These are phyloP conservation scores for Lactarius trivialis DNA, from an alignment of 768 basidiomycete species.

Conservation along the genomic window DNA sequence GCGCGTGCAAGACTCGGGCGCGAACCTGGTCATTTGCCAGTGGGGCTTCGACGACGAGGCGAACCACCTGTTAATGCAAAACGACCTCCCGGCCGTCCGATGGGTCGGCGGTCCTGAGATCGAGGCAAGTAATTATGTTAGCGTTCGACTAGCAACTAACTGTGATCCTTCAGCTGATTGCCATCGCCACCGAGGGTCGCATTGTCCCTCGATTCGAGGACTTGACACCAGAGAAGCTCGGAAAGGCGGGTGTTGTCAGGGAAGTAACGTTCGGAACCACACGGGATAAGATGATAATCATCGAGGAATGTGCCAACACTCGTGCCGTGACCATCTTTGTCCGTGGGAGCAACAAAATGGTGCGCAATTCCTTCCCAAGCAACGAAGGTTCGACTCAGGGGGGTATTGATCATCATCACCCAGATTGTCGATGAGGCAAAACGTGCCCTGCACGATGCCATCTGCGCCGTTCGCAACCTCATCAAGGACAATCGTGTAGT, in stretches of 20 bases:
- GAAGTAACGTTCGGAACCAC: conserved; percentile 97
- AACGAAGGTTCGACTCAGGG: not conserved
- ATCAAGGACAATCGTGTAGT: conserved; percentile 95
- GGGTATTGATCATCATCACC: not conserved
- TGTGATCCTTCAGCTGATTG: conserved; percentile 68
- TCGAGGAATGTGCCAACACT: conserved; percentile 96
- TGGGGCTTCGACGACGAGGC: conserved; percentile 99
- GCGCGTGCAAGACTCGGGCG: conserved; percentile 91
- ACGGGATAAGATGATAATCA: conserved; percentile 98
- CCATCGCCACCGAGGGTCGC: conserved; percentile 95
- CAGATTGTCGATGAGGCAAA: conserved; percentile 99
- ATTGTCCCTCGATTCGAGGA: conserved; percentile 99
- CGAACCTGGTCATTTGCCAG: conserved; percentile 98
- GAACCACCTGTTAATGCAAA: conserved; percentile 96
- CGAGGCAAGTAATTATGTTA: conserved; percentile 50
- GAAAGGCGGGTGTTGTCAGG: conserved; percentile 87
- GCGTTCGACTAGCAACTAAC: not conserved
- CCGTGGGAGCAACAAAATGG: conserved; percentile 98
- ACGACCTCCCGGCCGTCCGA: conserved; percentile 91
- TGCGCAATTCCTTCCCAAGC: conserved; percentile 29
- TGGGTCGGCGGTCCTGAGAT: conserved; percentile 99
- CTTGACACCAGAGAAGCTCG: conserved; percentile 83
- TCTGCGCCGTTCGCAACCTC: conserved; percentile 94
- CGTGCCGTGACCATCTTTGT: conserved; percentile 97
- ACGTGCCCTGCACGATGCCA: conserved; percentile 93